Evolutionary conservation across 805 yeast genomes (phyloP).

Genomic region (Lipomyces chichibuensis): DNA sequence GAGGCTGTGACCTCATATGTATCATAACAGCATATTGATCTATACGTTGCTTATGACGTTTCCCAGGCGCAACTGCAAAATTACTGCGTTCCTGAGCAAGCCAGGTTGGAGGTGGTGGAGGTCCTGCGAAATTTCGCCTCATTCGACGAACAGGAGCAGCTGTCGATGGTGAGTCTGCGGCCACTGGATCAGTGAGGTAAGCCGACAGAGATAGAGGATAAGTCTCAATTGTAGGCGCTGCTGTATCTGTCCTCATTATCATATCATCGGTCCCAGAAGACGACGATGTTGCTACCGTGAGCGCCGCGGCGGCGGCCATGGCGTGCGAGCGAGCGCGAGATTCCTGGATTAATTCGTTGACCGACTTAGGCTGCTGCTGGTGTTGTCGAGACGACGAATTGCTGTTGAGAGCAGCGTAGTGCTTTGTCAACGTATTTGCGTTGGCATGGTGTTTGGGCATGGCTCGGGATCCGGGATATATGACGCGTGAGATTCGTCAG

Average conservation of each 20-base stretch:
- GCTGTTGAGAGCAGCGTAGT: conserved; percentile 29
- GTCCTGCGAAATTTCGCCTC: conserved; percentile 31
- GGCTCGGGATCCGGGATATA: not conserved
- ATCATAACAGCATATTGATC: conserved; percentile 8
- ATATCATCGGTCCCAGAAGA: conserved; percentile 13
- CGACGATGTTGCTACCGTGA: conserved; percentile 15
- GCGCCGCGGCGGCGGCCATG: conserved; percentile 13
- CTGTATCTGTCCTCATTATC: conserved; percentile 9
- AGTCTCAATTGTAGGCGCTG: not conserved
- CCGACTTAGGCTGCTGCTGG: conserved; percentile 20
- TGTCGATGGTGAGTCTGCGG: not conserved
- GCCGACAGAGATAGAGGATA: conserved; percentile 18
- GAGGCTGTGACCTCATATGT: conserved; percentile 11
- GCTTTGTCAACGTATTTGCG: conserved; percentile 33
- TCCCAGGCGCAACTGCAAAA: conserved; percentile 14
- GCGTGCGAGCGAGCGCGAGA: conserved; percentile 26
- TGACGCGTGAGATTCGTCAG: too few species aligned
- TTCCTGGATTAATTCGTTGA: conserved; percentile 30
- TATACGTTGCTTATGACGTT: not conserved
- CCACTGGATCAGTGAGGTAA: conserved; percentile 23
- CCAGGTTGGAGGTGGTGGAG: conserved; percentile 36
- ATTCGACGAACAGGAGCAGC: conserved; percentile 8
- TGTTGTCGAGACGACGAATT: conserved; percentile 12
- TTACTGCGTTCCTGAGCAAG: conserved; percentile 21
- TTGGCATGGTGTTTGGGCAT: conserved; percentile 33